Conservation (phyloP, 495 filamentous ascomycete genomes). For the Aspergillus incahuasiensis region DNA sequence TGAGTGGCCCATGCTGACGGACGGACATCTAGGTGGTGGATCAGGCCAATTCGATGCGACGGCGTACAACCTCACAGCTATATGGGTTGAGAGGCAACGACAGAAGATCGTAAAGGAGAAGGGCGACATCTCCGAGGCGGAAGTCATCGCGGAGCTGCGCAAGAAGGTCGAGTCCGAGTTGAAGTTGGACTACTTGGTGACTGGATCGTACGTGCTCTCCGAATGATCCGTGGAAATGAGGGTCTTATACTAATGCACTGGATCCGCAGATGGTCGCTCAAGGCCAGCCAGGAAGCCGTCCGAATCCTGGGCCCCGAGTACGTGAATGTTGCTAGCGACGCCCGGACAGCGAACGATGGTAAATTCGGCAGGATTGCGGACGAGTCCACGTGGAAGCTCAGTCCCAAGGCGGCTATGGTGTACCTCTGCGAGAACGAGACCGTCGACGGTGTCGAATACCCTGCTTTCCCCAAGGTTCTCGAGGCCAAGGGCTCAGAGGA, state of each 20-base stretch:
- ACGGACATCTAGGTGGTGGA: constrained; percentile 49
- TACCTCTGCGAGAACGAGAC: constrained; percentile 92
- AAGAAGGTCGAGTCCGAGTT: constrained; percentile 61
- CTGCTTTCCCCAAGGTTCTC: constrained; percentile 61
- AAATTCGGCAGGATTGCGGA: constrained; percentile 84
- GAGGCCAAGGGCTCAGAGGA: constrained; percentile 48
- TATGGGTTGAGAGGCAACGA: constrained; percentile 64
- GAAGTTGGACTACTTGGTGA: constrained; percentile 84
- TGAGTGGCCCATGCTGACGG: neutral
- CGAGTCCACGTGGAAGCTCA: constrained; percentile 72
- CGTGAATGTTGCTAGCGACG: constrained; percentile 74
- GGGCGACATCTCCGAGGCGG: constrained; percentile 39
- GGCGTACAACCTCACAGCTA: constrained; percentile 72
- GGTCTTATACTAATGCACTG: constrained; percentile 4
- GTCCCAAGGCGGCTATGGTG: constrained; percentile 65
- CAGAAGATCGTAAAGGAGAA: constrained; percentile 33
- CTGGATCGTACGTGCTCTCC: constrained; percentile 50
- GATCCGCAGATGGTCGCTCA: constrained; percentile 66
- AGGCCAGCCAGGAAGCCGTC: constrained; percentile 81
- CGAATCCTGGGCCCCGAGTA: constrained; percentile 70
- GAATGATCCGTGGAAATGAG: neutral
- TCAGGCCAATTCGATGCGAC: constrained; percentile 77
- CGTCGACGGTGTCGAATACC: constrained; percentile 89
- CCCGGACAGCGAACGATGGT: constrained; percentile 64
- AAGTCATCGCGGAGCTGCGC: constrained; percentile 54